phyloP scores from a whole-genome alignment of 1,139 yeast genomes.

The Zygosaccharomyces pseudobailii region DNA sequence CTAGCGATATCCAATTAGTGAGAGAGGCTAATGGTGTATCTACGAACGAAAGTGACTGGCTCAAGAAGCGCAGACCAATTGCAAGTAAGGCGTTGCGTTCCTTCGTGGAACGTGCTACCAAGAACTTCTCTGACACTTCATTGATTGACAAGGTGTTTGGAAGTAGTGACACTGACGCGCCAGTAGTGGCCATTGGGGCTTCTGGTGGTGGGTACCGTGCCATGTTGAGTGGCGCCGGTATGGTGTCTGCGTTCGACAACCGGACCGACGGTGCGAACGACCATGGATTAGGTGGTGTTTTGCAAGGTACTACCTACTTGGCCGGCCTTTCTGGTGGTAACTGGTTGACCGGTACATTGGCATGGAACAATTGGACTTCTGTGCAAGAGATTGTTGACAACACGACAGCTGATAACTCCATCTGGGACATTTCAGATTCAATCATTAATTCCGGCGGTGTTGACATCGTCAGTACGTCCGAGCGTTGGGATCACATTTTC shows the following conservation, averaged over 20 bases:
- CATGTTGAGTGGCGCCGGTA: conserved; percentile 83
- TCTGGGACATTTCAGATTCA: conserved; percentile 65
- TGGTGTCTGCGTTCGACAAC: conserved; percentile 69
- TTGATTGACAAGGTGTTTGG: conserved; percentile 37
- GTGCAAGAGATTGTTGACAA: conserved; percentile 50
- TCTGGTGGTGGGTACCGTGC: conserved; percentile 94
- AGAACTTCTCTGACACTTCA: conserved; percentile 42
- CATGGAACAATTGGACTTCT: conserved; percentile 76
- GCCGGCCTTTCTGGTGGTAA: conserved; percentile 52
- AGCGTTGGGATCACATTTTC: conserved; percentile 45
- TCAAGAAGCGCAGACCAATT: conserved; percentile 44
- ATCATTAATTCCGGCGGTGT: conserved; percentile 68
- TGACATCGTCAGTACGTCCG: conserved; percentile 52
- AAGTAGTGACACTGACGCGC: conserved; percentile 13
- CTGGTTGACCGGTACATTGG: conserved; percentile 57
- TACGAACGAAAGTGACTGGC: conserved; percentile 34
- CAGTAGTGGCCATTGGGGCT: conserved; percentile 62
- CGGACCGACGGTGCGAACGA: conserved; percentile 56
- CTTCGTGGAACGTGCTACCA: conserved; percentile 54
- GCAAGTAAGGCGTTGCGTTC: conserved; percentile 51
- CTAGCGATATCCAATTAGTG: conserved; percentile 36
- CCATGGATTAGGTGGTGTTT: conserved; percentile 70
- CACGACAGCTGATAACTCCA: conserved; percentile 42
- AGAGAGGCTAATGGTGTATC: conserved; percentile 38
- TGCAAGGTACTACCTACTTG: conserved; percentile 67